Percentiles rank a stretch among this genome's conserved stretches.
These are phyloP conservation scores for Scenedesmus sp. DNA, from an alignment of 163 green algal genomes.

Conservation along the genomic window DNA sequence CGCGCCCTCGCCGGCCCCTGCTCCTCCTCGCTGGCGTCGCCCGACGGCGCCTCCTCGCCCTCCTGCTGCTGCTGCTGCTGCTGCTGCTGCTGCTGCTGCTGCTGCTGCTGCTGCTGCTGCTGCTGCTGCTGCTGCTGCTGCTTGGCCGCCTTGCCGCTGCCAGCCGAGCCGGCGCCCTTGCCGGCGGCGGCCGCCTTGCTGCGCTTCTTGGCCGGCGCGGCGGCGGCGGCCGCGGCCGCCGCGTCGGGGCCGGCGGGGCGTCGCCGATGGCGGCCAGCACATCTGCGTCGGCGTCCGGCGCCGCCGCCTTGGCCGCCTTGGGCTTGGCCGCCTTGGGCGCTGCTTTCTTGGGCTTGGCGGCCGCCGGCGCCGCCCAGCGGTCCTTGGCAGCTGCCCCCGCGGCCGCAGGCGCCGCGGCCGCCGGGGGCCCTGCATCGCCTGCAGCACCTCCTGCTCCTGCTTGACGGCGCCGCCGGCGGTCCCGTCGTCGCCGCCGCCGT, in stretches of 20 bases:
- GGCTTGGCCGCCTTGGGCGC: neutral
- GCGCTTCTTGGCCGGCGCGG: too few species aligned
- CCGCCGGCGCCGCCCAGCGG: neutral
- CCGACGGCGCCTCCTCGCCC: conserved; percentile 5
- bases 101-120: conserved; percentile 1
- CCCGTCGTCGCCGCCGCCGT: too few species aligned
- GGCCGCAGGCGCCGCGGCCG: too few species aligned
- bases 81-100: neutral
- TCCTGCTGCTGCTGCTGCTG: too few species aligned
- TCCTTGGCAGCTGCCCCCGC: neutral
- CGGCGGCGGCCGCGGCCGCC: neutral
- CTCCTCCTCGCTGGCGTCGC: conserved; percentile 1
- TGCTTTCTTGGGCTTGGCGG: neutral
- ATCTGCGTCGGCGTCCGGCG: neutral
- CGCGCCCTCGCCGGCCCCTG: neutral
- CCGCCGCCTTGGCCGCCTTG: neutral
- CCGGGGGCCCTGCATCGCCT: conserved; percentile 18
- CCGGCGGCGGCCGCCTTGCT: too few species aligned
- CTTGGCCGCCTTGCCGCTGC: neutral
- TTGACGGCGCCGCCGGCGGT: too few species aligned
- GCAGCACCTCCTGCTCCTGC: conserved; percentile 23
- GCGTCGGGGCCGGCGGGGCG: too few species aligned
- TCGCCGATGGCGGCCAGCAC: conserved; percentile 8
- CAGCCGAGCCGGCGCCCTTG: too few species aligned
- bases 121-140: neutral